Conservation (phyloP, 306 rosid species). For the Lupinus albus region DNA sequence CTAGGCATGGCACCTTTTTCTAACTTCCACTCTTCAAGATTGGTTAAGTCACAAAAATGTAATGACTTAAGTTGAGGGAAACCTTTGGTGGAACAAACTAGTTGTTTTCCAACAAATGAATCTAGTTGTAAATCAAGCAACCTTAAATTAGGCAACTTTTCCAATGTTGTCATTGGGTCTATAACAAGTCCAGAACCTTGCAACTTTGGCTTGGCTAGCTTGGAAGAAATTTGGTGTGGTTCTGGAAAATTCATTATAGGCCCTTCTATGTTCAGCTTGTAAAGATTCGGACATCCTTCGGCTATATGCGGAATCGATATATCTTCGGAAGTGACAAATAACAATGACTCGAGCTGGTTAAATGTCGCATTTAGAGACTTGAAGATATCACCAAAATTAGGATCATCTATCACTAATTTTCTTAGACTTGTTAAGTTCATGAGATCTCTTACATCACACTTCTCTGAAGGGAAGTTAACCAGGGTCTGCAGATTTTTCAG, state of each 20-base stretch:
- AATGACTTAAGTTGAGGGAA: conserved; percentile 52
- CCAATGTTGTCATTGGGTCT: conserved; percentile 51
- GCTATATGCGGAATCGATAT: conserved; percentile 37
- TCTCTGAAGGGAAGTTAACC: conserved; percentile 54
- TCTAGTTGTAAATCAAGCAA: conserved; percentile 44
- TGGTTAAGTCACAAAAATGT: not conserved
- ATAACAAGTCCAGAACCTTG: not conserved
- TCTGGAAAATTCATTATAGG: conserved; percentile 41
- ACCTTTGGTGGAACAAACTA: conserved; percentile 43
- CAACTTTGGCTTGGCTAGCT: conserved; percentile 49
- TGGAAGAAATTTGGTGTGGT: conserved; percentile 33
- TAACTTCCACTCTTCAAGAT: conserved; percentile 54
- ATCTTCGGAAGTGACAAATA: conserved; percentile 48
- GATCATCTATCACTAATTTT: conserved; percentile 53
- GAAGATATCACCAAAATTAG: conserved; percentile 43
- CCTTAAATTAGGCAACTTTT: conserved; percentile 53
- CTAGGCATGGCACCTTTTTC: conserved; percentile 51
- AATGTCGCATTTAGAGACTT: conserved; percentile 31
- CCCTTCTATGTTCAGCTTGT: conserved; percentile 40
- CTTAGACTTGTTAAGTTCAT: conserved; percentile 44
- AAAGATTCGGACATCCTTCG: conserved; percentile 49
- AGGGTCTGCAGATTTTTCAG: conserved; percentile 52
- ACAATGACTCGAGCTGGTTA: conserved; percentile 46
- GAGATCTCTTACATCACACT: conserved; percentile 44
- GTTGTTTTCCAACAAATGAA: conserved; percentile 37